Conservation (phyloP, 108 stramenopile genomes). For the Skeletonema tropicum region DNA sequence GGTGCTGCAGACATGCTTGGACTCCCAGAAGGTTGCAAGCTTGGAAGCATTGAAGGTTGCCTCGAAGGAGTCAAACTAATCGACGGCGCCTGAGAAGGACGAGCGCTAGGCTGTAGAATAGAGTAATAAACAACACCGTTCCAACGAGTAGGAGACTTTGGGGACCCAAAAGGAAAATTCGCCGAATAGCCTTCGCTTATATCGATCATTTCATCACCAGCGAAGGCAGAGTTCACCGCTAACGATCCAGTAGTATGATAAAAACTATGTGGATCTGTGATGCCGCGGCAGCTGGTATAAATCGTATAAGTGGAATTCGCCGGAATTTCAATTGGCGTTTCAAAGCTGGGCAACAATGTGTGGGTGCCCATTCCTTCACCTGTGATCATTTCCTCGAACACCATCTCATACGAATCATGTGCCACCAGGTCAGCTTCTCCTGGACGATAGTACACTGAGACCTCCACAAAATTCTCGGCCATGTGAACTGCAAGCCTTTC, state of each 20-base stretch:
- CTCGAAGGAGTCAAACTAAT: neutral
- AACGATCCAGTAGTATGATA: neutral
- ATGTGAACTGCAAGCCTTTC: neutral
- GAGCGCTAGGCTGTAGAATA: neutral
- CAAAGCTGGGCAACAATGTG: neutral
- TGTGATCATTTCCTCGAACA: neutral
- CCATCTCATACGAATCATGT: neutral
- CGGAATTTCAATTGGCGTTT: neutral
- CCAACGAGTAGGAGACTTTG: neutral
- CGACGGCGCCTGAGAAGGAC: neutral
- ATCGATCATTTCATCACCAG: neutral
- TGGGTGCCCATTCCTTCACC: neutral
- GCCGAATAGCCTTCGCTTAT: neutral
- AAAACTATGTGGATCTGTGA: neutral
- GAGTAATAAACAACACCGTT: neutral
- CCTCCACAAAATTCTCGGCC: neutral
- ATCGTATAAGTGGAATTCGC: neutral
- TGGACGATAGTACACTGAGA: neutral
- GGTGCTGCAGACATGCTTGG: neutral
- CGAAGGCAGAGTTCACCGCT: neutral
- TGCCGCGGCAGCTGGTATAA: neutral
- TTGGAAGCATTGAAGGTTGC: neutral
- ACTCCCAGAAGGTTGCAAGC: neutral
- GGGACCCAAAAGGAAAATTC: neutral
- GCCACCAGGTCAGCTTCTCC: neutral